phyloP scores from a whole-genome alignment of 2,329 filamentous ascomycete species.

The Xylariaceae sp. region DNA sequence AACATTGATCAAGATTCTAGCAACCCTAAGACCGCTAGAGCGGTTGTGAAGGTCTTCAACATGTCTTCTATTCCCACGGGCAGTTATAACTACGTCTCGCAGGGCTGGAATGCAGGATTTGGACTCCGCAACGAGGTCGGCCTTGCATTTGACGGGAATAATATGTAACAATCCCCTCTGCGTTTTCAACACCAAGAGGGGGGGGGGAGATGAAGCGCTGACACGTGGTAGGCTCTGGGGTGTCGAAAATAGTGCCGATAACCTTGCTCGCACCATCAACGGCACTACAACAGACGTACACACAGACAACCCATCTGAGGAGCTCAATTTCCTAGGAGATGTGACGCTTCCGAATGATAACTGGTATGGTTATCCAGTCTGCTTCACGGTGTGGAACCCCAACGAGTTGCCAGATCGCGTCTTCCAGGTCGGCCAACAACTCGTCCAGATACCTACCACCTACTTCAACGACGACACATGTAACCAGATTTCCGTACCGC shows the following conservation, averaged over 20 bases:
- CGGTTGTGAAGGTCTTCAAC: slow-evolving; percentile 60
- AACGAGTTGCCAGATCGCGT: slow-evolving; percentile 43
- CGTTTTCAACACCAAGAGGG: neutral
- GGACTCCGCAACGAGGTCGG: slow-evolving; percentile 71
- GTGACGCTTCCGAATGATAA: slow-evolving; percentile 54
- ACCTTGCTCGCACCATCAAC: slow-evolving; percentile 57
- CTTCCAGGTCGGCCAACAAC: slow-evolving; percentile 45
- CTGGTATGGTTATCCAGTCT: slow-evolving; percentile 68
- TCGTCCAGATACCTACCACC: slow-evolving; percentile 36
- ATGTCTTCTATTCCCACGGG: slow-evolving; percentile 32
- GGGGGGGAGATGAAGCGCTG: neutral
- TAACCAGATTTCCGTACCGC: slow-evolving; percentile 35
- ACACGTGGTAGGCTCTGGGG: slow-evolving; percentile 45
- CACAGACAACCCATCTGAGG: slow-evolving; percentile 68
- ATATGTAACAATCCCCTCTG: slow-evolving; percentile 47
- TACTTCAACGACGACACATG: slow-evolving; percentile 39
- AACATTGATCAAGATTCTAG: slow-evolving; percentile 61
- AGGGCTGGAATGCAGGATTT: slow-evolving; percentile 53
- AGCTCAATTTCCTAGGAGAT: slow-evolving; percentile 69
- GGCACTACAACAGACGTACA: slow-evolving; percentile 54
- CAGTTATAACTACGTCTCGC: slow-evolving; percentile 50
- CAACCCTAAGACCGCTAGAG: slow-evolving; percentile 55
- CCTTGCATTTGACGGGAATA: slow-evolving; percentile 47
- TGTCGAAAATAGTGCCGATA: slow-evolving; percentile 70
- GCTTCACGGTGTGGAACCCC: slow-evolving; percentile 49